A percentile compares a stretch with the other conserved stretches of the same genome.
phyloP scores from a whole-genome alignment of 768 basidiomycete genomes.

The Mrakia frigida region DNA sequence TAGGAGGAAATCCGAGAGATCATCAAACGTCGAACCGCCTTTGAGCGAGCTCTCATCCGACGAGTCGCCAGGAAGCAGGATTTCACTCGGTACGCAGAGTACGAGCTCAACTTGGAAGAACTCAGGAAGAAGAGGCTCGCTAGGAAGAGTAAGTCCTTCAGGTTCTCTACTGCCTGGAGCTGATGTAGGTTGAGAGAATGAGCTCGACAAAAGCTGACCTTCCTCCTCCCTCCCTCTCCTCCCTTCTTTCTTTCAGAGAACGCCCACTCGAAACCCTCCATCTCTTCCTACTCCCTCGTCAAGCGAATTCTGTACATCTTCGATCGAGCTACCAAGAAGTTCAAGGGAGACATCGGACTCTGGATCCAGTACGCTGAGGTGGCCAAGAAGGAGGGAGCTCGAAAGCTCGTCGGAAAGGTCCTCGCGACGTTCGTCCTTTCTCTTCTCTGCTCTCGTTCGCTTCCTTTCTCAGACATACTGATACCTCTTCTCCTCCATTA shows the following conservation, averaged over 20 bases:
- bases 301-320: slow-evolving; percentile 83
- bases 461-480: background rate
- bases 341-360: slow-evolving; percentile 77
- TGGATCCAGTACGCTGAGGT: slow-evolving; percentile 87
- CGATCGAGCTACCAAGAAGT: slow-evolving; percentile 79
- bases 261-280: slow-evolving; percentile 47
- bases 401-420: slow-evolving; percentile 71
- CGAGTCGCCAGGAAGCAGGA: slow-evolving; percentile 79
- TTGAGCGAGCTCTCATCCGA: slow-evolving; percentile 77
- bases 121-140: slow-evolving; percentile 35
- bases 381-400: slow-evolving; percentile 72
- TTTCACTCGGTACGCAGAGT: slow-evolving; percentile 66
- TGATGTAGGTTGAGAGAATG: background rate
- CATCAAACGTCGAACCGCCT: slow-evolving; percentile 72
- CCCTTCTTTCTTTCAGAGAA: slow-evolving; percentile 20
- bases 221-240: background rate
- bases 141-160: slow-evolving; percentile 33
- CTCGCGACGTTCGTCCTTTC: slow-evolving; percentile 63
- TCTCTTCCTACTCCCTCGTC: slow-evolving; percentile 80
- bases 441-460: background rate
- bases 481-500: background rate
- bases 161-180: background rate
- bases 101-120: slow-evolving; percentile 39
- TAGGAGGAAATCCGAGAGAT: slow-evolving; percentile 78
- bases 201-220: background rate